Evolutionary conservation across 352 stramenopile species (phyloP), one percentile per base, ranked within the genome.

Genomic region (Globisporangium cederbergense): DNA sequence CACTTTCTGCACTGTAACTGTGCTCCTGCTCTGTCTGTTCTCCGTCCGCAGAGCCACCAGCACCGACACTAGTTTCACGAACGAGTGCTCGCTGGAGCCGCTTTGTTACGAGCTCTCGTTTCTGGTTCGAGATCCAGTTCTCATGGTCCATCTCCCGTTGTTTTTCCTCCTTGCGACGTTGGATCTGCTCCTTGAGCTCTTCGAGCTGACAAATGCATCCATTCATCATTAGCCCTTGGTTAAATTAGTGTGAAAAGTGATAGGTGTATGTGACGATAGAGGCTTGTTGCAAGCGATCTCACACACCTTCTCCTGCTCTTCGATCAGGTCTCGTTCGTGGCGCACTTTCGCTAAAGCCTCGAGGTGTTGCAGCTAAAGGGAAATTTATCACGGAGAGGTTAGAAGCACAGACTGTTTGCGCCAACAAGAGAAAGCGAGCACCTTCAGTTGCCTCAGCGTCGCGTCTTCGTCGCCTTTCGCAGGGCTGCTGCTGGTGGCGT

Each of bases 251-350:
- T 18, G 30, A 49, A 6, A 51, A 20, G 28, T 18, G 5, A 32
- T 20, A 53, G 13, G 13, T 58, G 36, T 46, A 9, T 42, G 22
- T 28, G 22, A 46, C 7, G 13, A 46, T n/a, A 54, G 54, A 20
- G 4, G 5, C 43, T 54, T n/a, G 20, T 22, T 20, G 49, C 36
- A 42, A 36, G 16, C 51, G n/a, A 49, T 3, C 4, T 18, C 22
- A 20, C 46, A 16, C 36, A 83, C 78, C 67, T 86, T 84, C 61
- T 86, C 79, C 57, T 85, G 73, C 55, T 88, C 79, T 66, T 88
- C 77, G 13, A 88, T 66, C 45, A 88, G 62, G 43, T 83, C 68
- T 6, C 79, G 69, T 43, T 88, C 77, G n/a, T 88, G 79, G 14
- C 74, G 74, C 22, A 88, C 58, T 55, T 79, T 80, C 3, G 60